A percentile compares a stretch with the other conserved stretches of the same genome.
These are phyloP conservation scores for Amphibolis antarctica DNA, from an alignment of 106 monocot genomes.

Conservation along the genomic window DNA sequence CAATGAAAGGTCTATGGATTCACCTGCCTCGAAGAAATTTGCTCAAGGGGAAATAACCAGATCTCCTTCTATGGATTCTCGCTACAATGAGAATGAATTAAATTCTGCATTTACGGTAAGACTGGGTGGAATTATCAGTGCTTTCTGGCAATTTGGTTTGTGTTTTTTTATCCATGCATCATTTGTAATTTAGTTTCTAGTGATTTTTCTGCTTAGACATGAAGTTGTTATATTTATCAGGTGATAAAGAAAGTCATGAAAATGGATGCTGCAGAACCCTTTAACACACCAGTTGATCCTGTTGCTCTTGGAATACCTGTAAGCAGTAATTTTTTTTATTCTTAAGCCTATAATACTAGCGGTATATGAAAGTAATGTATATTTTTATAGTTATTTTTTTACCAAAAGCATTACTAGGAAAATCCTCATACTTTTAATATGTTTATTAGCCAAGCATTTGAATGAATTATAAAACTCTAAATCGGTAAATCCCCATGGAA, in stretches of 20 bases:
- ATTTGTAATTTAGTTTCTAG: neutral
- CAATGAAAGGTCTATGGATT: slow-evolving; percentile 24
- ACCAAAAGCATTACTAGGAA: too few species aligned
- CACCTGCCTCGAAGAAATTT: slow-evolving; percentile 16
- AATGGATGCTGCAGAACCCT: slow-evolving; percentile 96
- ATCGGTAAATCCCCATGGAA: too few species aligned
- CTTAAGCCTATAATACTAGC: neutral
- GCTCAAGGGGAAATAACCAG: slow-evolving; percentile 13
- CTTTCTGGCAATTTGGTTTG: too few species aligned
- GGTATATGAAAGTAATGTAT: too few species aligned
- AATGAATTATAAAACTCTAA: too few species aligned
- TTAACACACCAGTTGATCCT: slow-evolving; percentile 86
- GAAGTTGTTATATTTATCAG: slow-evolving; percentile 22
- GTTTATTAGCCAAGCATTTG: too few species aligned
- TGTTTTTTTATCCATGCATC: too few species aligned
- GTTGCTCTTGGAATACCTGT: slow-evolving; percentile 91
- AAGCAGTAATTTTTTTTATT: slow-evolving; percentile 13
- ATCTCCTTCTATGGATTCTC: slow-evolving; percentile 20
- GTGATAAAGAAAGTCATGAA: slow-evolving; percentile 94
- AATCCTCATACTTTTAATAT: too few species aligned
- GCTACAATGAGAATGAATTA: slow-evolving; percentile 55
- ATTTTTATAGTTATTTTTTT: too few species aligned
- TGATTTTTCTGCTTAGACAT: neutral
- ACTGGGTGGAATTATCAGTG: neutral
- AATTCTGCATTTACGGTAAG: slow-evolving; percentile 48